These are phyloP conservation scores for Populus ilicifolia DNA, from an alignment of 345 rosid species.

Conservation along the genomic window DNA sequence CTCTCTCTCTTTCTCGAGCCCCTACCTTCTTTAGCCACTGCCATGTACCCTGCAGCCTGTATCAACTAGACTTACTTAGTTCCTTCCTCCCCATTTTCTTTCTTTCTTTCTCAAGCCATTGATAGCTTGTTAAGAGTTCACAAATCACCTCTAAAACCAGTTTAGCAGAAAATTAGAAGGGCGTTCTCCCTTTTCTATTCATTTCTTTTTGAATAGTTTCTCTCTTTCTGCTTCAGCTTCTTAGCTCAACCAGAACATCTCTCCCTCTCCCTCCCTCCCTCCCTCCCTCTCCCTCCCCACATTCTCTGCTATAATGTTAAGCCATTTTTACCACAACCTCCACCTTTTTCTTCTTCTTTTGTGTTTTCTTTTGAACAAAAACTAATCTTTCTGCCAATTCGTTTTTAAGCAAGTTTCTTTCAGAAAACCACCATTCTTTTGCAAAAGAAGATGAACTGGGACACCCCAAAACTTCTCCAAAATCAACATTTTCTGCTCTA, in stretches of 20 bases:
- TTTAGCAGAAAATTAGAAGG: not conserved
- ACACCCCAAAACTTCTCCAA: conserved; percentile 11
- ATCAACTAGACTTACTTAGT: not conserved
- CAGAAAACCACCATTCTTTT: not conserved
- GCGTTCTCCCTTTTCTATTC: not conserved
- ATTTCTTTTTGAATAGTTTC: not conserved
- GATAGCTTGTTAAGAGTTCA: not conserved
- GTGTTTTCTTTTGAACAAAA: not conserved
- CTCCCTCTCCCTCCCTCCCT: not conserved
- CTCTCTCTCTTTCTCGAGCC: conserved; percentile 52
- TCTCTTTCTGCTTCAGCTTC: not conserved
- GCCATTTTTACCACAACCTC: not conserved
- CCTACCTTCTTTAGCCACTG: conserved; percentile 19
- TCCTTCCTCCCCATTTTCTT: not conserved
- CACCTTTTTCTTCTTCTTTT: not conserved
- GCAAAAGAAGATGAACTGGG: conserved; percentile 19
- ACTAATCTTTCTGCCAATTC: not conserved
- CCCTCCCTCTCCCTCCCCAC: not conserved
- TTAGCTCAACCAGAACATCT: not conserved
- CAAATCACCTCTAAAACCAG: not conserved
- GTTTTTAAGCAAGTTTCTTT: not conserved
- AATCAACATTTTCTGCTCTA: conserved; percentile 13
- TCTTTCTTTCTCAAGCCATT: not conserved
- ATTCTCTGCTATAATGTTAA: not conserved
- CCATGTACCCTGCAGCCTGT: not conserved